Base-by-base conservation (phyloP, 2,329 filamentous ascomycete genomes). In the Coniochaeta ligniaria region DNA sequence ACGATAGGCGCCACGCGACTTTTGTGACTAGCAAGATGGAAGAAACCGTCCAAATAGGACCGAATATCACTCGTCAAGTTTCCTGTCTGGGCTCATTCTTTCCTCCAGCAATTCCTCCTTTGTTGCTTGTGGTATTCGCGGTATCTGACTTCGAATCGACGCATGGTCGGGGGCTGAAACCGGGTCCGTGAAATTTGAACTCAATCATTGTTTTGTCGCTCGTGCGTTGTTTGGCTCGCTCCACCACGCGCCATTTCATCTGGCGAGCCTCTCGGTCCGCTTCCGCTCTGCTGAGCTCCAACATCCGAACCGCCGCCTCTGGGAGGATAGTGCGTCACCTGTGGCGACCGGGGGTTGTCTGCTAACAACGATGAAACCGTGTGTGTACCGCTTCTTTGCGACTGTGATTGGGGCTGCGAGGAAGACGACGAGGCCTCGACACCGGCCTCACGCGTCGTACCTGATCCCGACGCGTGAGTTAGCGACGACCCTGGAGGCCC, bases 291-390 rank as follows among this genome's bases (percentile, higher is more conserved):
- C 28, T 65, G 66, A 57, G 66, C 41, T 61, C 71, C 70, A 59
- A 64, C 63, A 58, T 74, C 71, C 28, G 56, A n/a, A 7, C 14
- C 38, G 20, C 14, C 38, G 20, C 17, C 56, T 11, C 35, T 58
- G 35, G 56, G 35, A 14, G 56, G 22, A 33, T 43, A 58, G n/a
- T 65, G 61, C 43, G 60, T 61, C 24, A 63, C 57, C 45, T 63
- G 63, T 9, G 66, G 63, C 28, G 66, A 68, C 24, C 70, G 71
- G 22, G 72, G 71, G 45, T 78, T 72, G 35, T 77, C 76, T 14
- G 77, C 75, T 59, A 80, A 65, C 57, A 80, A 61, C 6, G 77
- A 79, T 24, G 77, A 79, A 56, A 79, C 76, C 16, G 76, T 73
- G 62, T 80, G 77, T n/a, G 70, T 69, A 65, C 70, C 70, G 38